Conservation (phyloP, 2,329 filamentous ascomycete species). For the Stagonosporopsis chrysanthemi region DNA sequence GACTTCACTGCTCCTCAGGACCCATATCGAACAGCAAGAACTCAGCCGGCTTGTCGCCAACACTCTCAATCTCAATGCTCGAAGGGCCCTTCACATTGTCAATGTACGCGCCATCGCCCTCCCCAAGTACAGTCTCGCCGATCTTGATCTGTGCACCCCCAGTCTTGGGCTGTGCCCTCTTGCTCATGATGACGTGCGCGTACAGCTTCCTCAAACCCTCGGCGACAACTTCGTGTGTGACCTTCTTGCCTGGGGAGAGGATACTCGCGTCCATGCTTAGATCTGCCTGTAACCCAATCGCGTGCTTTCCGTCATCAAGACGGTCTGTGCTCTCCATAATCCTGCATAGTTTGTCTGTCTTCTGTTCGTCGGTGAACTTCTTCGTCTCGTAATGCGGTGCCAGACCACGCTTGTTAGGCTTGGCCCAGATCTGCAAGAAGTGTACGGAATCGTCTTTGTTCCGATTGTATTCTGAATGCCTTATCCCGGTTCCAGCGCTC, state of each 20-base stretch:
- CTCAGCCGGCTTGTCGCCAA: constrained; percentile 56
- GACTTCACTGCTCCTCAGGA: constrained; percentile 27
- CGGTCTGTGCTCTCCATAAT: constrained; percentile 77
- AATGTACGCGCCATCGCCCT: constrained; percentile 84
- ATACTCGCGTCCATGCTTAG: constrained; percentile 83
- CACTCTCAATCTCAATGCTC: constrained; percentile 56
- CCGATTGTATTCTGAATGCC: constrained; percentile 85
- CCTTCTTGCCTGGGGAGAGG: constrained; percentile 69
- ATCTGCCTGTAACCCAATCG: constrained; percentile 85
- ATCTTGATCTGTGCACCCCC: constrained; percentile 75
- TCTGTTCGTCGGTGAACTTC: constrained; percentile 75
- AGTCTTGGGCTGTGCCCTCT: constrained; percentile 62
- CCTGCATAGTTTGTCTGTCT: constrained; percentile 72
- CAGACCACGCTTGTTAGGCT: constrained; percentile 77
- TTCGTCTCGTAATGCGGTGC: constrained; percentile 78
- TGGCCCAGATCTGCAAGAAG: constrained; percentile 88
- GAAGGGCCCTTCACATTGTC: constrained; percentile 57
- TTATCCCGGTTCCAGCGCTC: constrained; percentile 80
- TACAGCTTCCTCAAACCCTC: constrained; percentile 74
- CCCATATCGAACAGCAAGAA: constrained; percentile 61
- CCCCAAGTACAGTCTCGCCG: constrained; percentile 72
- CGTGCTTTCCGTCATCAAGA: constrained; percentile 69
- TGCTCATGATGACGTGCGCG: constrained; percentile 78
- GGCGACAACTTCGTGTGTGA: constrained; percentile 76
- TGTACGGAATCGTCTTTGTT: constrained; percentile 77